Percentiles rank a stretch among this genome's conserved stretches.
phyloP scores from a whole-genome alignment of 108 stramenopile species.

The Epithemia pelagica region DNA sequence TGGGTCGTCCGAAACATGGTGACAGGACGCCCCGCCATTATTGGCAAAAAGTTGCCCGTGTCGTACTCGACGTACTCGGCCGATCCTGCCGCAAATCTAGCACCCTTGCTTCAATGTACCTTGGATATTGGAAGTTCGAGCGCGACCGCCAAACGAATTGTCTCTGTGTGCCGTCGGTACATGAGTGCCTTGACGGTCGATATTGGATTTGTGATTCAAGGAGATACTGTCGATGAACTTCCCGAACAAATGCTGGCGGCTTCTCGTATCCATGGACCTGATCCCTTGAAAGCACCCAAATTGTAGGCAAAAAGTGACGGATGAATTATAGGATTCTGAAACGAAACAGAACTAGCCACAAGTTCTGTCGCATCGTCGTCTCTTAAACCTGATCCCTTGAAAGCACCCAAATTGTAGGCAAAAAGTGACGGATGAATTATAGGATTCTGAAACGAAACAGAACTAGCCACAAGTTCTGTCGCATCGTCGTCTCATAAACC shows the following conservation, averaged over 20 bases:
- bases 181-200: constrained; percentile 75
- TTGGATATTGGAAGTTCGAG: constrained; percentile 70
- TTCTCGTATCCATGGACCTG: constrained; percentile 71
- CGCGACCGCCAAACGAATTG: constrained; percentile 55
- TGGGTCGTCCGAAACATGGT: constrained; percentile 81
- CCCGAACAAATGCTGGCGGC: constrained; percentile 85
- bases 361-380: constrained; percentile 66
- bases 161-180: constrained; percentile 70
- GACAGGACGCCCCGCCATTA: constrained; percentile 80
- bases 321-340: too few relatives aligned
- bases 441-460: too few relatives aligned
- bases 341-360: too few relatives aligned
- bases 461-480: constrained; percentile 81
- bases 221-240: constrained; percentile 54
- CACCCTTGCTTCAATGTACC: constrained; percentile 54
- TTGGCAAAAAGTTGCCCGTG: constrained; percentile 73
- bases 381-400: constrained; percentile 71
- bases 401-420: constrained; percentile 25
- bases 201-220: constrained; percentile 84
- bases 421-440: too few relatives aligned
- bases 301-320: too few relatives aligned
- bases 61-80: constrained; percentile 10
- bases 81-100: constrained; percentile 18
- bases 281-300: constrained; percentile 48
- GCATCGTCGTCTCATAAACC: constrained; percentile 61